A percentile compares a stretch with the other conserved stretches of the same genome.
These are phyloP conservation scores for Saccharomycopsis sp. DNA, from an alignment of 805 yeast species.

Conservation along the genomic window DNA sequence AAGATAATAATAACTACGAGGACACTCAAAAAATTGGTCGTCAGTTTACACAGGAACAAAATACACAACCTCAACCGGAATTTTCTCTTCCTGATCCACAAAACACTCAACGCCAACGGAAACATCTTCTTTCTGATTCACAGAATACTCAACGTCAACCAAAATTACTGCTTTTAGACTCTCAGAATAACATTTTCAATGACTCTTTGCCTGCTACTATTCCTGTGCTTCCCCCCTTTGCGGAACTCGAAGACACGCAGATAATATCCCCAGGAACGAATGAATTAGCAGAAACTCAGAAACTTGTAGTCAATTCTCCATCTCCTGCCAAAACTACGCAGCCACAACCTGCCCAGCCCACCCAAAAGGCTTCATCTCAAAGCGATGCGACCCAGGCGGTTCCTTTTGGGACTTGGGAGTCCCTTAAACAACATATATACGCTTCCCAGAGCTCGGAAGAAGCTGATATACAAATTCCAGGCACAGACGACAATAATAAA, in stretches of 20 bases:
- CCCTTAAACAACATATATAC: conserved; percentile 2
- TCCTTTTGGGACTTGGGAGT: background rate
- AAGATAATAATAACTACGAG: background rate
- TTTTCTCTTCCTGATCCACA: background rate
- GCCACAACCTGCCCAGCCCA: background rate
- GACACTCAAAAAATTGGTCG: background rate
- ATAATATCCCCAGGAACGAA: background rate
- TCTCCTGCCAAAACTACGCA: background rate
- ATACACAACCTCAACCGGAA: background rate
- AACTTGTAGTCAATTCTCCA: background rate
- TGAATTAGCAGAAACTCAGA: background rate
- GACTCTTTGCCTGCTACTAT: background rate
- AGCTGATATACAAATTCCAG: conserved; percentile 16
- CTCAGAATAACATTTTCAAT: background rate
- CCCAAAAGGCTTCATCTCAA: background rate
- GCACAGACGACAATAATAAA: conserved; percentile 10
- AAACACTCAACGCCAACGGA: too few relatives aligned
- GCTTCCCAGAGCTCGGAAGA: conserved; percentile 10
- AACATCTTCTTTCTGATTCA: too few relatives aligned
- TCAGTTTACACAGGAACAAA: background rate
- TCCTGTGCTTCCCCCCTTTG: background rate
- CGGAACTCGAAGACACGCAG: background rate
- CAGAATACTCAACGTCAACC: too few relatives aligned
- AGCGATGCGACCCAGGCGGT: background rate
- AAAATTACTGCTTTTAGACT: too few relatives aligned